A percentile compares a stretch with the other conserved stretches of the same genome.
phyloP scores from a whole-genome alignment of 805 yeast species.

The Ogataea henricii region DNA sequence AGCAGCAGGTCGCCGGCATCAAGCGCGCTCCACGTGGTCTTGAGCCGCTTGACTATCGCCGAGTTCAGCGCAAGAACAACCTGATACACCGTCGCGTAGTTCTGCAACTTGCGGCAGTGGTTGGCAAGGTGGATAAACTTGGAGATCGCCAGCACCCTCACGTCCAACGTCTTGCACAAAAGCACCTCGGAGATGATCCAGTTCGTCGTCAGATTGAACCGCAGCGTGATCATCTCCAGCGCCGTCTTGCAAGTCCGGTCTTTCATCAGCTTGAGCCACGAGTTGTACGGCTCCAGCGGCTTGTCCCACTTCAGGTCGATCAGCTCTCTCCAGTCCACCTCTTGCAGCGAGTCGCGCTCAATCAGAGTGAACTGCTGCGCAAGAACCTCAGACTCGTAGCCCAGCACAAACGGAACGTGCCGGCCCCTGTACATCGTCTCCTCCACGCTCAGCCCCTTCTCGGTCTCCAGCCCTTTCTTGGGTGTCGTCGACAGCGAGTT shows the following conservation, averaged over 20 bases:
- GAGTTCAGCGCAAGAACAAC: slow-evolving; percentile 79
- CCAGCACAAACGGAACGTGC: slow-evolving; percentile 82
- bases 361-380: slow-evolving; percentile 85
- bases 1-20: slow-evolving; percentile 71
- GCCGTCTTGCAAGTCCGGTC: slow-evolving; percentile 56
- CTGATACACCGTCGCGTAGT: slow-evolving; percentile 86
- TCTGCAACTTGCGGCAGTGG: slow-evolving; percentile 69
- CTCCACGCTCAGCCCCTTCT: slow-evolving; percentile 33
- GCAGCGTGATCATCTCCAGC: slow-evolving; percentile 73
- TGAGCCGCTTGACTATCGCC: slow-evolving; percentile 56
- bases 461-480: slow-evolving; percentile 19
- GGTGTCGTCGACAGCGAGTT: slow-evolving; percentile 33
- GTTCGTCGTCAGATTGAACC: slow-evolving; percentile 86
- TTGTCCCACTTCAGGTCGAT: slow-evolving; percentile 75
- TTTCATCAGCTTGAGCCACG: slow-evolving; percentile 80
- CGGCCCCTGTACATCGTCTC: slow-evolving; percentile 46
- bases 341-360: slow-evolving; percentile 80
- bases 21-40: slow-evolving; percentile 72
- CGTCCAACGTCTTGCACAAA: slow-evolving; percentile 58
- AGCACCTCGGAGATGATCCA: slow-evolving; percentile 91
- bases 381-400: slow-evolving; percentile 63
- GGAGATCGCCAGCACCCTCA: slow-evolving; percentile 73
- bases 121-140: slow-evolving; percentile 85
- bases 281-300: slow-evolving; percentile 64
- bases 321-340: slow-evolving; percentile 90